Evolutionary conservation across 1,284 basidiomycete genomes (phyloP).

Genomic region (Boletus smithii): DNA sequence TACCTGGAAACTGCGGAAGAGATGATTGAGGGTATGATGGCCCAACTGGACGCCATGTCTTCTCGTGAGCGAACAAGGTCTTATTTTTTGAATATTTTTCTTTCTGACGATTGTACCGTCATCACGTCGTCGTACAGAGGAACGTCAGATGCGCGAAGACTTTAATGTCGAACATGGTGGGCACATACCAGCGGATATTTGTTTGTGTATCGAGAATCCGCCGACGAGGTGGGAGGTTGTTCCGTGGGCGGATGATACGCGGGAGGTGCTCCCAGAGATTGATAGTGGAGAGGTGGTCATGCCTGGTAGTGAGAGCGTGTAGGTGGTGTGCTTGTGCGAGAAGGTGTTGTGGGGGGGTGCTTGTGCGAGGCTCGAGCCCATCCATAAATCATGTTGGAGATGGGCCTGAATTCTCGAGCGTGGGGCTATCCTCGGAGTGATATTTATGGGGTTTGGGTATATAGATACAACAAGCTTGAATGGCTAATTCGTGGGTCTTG

Average conservation of each 20-base stretch:
- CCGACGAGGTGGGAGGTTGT: conserved; percentile 68
- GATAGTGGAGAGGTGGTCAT: conserved; percentile 32
- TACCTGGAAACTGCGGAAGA: conserved; percentile 63
- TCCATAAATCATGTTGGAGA: too few species aligned
- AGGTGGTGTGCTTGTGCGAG: background rate
- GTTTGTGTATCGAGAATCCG: conserved; percentile 65
- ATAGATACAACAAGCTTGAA: too few species aligned
- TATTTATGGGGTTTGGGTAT: too few species aligned
- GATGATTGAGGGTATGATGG: conserved; percentile 62
- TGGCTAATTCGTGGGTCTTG: too few species aligned
- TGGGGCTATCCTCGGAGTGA: too few species aligned
- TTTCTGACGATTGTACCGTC: background rate
- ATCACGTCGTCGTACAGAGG: conserved; percentile 46
- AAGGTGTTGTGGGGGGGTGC: background rate
- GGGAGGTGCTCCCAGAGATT: conserved; percentile 58
- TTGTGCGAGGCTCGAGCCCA: background rate
- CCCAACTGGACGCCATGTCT: conserved; percentile 56
- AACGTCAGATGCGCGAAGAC: conserved; percentile 55
- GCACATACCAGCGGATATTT: conserved; percentile 72
- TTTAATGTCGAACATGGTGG: conserved; percentile 70
- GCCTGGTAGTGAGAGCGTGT: conserved; percentile 25
- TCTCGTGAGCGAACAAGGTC: conserved; percentile 48
- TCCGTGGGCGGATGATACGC: conserved; percentile 49
- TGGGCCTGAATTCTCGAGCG: too few species aligned
- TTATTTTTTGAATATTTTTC: background rate